Conservation (phyloP, 257 asterid species). For the Hygrophila difformis region DNA sequence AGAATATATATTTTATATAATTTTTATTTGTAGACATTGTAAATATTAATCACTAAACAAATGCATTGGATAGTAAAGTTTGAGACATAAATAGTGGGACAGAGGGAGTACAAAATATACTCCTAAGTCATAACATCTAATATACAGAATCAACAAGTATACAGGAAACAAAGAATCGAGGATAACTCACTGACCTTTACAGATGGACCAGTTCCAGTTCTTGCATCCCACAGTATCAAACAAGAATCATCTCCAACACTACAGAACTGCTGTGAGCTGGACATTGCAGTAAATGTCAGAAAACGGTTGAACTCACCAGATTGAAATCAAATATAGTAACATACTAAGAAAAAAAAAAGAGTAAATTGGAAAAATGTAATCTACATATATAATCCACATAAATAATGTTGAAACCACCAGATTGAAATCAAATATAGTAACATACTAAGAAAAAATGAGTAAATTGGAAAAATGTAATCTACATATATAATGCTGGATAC, state of each 20-base stretch:
- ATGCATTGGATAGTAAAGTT: too few species aligned
- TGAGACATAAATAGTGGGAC: too few species aligned
- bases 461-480: background rate
- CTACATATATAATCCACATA: background rate
- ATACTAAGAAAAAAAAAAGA: slow-evolving; percentile 1
- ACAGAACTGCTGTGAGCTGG: slow-evolving; percentile 92
- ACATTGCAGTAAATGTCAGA: slow-evolving; percentile 19
- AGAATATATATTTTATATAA: too few species aligned
- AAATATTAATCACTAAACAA: too few species aligned
- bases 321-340: slow-evolving; percentile 2
- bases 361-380: background rate
- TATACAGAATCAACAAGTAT: slow-evolving; percentile 6
- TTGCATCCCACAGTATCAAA: slow-evolving; percentile 94
- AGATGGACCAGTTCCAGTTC: slow-evolving; percentile 60
- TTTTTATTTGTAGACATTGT: too few species aligned
- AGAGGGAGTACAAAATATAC: background rate
- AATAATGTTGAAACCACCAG: slow-evolving; percentile 16
- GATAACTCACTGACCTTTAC: slow-evolving; percentile 47
- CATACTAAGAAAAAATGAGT: background rate
- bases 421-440: slow-evolving; percentile 4
- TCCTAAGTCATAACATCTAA: background rate
- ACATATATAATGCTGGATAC: background rate
- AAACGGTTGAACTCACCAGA: slow-evolving; percentile 17
- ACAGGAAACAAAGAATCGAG: slow-evolving; percentile 11
- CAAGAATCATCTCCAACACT: slow-evolving; percentile 99